These are phyloP conservation scores for Aspergillus heteromorphus DNA, from an alignment of 495 filamentous ascomycete species.

Conservation along the genomic window DNA sequence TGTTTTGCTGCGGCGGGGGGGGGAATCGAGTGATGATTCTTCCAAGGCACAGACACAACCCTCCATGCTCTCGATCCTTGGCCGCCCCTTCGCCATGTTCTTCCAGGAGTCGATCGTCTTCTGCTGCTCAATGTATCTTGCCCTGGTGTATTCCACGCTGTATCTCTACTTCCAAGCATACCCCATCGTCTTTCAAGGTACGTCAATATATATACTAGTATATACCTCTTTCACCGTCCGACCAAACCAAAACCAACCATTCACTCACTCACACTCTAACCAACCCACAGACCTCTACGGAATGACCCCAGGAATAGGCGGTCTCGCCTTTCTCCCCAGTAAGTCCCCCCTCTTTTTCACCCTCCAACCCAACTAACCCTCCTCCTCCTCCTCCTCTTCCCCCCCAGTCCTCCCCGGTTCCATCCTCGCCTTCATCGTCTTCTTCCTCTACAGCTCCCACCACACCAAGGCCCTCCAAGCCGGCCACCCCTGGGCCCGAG, in stretches of 20 bases:
- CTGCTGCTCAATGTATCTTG: slow-evolving; percentile 50
- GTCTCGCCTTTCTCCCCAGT: slow-evolving; percentile 33
- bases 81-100: slow-evolving; percentile 41
- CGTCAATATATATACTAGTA: neutral
- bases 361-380: neutral
- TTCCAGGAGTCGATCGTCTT: slow-evolving; percentile 42
- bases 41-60: no score
- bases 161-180: slow-evolving; percentile 61
- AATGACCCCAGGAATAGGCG: slow-evolving; percentile 28
- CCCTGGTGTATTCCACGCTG: slow-evolving; percentile 54
- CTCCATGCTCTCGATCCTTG: slow-evolving; percentile 13
- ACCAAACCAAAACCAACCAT: neutral
- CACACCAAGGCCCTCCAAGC: slow-evolving; percentile 21
- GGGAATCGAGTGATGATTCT: neutral
- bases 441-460: slow-evolving; percentile 22
- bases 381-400: neutral
- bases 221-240: no score
- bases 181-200: slow-evolving; percentile 49
- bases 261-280: neutral
- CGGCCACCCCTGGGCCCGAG: slow-evolving; percentile 18
- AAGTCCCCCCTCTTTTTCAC: neutral
- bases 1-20: slow-evolving; percentile 48
- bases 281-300: slow-evolving; percentile 43
- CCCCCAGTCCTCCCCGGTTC: slow-evolving; percentile 18
- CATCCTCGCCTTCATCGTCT: slow-evolving; percentile 20